These are phyloP conservation scores for Lophium mytilinum DNA, from an alignment of 495 filamentous ascomycete species.

Conservation along the genomic window DNA sequence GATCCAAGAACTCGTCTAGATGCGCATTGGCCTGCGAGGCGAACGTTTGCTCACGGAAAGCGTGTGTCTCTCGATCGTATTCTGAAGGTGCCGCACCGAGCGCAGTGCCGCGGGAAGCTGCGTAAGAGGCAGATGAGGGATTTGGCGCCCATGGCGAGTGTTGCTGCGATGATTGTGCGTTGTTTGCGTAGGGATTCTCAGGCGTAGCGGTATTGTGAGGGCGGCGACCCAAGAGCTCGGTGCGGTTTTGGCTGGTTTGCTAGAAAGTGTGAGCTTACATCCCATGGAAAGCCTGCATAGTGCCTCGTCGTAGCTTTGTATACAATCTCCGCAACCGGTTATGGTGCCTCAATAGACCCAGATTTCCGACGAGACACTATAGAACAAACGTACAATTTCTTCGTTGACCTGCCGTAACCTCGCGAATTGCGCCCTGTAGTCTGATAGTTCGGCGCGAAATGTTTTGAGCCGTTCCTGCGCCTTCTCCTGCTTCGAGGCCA, in stretches of 20 bases:
- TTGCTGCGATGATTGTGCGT: conserved; percentile 32
- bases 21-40: conserved; percentile 66
- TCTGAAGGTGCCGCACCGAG: conserved; percentile 51
- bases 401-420: conserved; percentile 65
- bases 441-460: conserved; percentile 73
- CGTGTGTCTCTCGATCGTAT: conserved; percentile 65
- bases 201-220: conserved; percentile 81
- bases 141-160: conserved; percentile 31
- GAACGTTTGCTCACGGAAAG: conserved; percentile 86
- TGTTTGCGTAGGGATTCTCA: conserved; percentile 86
- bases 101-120: conserved; percentile 13
- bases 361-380: not conserved
- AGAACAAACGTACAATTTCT: conserved; percentile 49
- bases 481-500: conserved; percentile 81
- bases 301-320: not conserved
- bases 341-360: no score
- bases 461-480: conserved; percentile 76
- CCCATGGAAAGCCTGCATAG: not conserved
- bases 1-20: conserved; percentile 87
- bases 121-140: conserved; percentile 12
- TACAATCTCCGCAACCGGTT: no score
- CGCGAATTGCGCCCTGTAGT: conserved; percentile 71
- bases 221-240: conserved; percentile 82
- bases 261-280: conserved; percentile 21
- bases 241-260: conserved; percentile 62